Evolutionary conservation across 441 rosid genomes (phyloP).

Genomic region (Kokia cookei): DNA sequence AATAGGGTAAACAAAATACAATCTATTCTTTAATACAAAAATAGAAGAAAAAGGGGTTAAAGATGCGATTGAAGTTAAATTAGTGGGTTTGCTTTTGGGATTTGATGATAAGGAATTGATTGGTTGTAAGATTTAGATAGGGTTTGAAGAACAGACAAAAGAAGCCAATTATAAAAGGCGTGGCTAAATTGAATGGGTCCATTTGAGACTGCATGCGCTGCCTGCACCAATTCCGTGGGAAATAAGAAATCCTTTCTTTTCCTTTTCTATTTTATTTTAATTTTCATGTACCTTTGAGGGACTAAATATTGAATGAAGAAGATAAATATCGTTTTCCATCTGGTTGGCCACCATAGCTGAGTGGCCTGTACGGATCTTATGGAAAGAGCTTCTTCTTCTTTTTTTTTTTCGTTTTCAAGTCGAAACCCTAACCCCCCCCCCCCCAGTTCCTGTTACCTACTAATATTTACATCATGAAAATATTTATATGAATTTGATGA

Average conservation of each 20-base stretch:
- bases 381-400: background rate
- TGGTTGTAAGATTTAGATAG: background rate
- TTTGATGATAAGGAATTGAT: no score
- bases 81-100: background rate
- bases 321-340: background rate
- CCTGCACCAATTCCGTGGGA: background rate
- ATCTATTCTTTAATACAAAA: no score
- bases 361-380: slow-evolving; percentile 8
- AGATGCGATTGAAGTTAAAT: background rate
- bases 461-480: background rate
- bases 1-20: no score
- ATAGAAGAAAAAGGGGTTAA: no score
- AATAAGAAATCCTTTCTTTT: background rate
- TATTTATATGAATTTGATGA: no score
- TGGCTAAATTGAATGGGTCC: background rate
- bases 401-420: background rate
- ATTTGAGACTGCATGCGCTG: background rate
- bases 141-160: background rate
- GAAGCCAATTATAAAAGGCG: background rate
- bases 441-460: background rate
- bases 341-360: background rate
- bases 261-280: background rate
- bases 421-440: background rate
- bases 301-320: background rate
- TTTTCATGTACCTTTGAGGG: background rate